Base-by-base conservation (phyloP, 2,329 filamentous ascomycete species). In the Nigrograna mackinnonii region DNA sequence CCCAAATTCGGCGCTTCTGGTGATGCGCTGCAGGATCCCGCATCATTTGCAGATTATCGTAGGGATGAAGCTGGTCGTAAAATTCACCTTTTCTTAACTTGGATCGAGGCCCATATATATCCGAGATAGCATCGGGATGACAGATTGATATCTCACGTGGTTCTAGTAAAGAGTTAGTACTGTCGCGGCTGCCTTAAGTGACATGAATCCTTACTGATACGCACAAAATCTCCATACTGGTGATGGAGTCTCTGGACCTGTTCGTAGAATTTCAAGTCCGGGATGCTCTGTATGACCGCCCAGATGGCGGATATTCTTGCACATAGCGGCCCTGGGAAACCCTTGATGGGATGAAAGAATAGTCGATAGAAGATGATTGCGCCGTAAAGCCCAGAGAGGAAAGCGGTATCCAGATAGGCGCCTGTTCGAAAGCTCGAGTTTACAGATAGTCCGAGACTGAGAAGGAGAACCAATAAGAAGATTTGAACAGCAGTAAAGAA, bases 261-360 rank as follows among this genome's bases (percentile, higher is more conserved):
- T 46, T 42, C 22, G 50, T 32, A 12, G 38, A 2, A 4, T 22
- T 19, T 9, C 37, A 24, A 14, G 46, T 41, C 31, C 41, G 39
- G 3, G n/a, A n/a, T 63, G 58, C 1, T 34, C 33, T 2, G 45
- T 20, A 5, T 52, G 42, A 47, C 7, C 41, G 46, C 7, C 37
- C 50, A 50, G 22, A 49, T 38, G 12, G 34, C 43, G 2, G 41
- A 16, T 12, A 46, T 21, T 22, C 18, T 26, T 5, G 45, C 45
- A 2, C 22, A 11, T 12, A 7, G n/a, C 4, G 71, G 70, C 3
- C 70, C 72, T 5, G 71, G 71, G 37, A 62, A 67, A 22, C 59
- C 55, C 16, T 58, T 50, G 0, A 73, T 55, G 3, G 70, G 71
- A 24, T 71, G 66, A 38, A 73, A 66, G 47, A 61, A 69, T 12